Conservation (phyloP, 176 grass and related monocot species). For the Juncus effusus region DNA sequence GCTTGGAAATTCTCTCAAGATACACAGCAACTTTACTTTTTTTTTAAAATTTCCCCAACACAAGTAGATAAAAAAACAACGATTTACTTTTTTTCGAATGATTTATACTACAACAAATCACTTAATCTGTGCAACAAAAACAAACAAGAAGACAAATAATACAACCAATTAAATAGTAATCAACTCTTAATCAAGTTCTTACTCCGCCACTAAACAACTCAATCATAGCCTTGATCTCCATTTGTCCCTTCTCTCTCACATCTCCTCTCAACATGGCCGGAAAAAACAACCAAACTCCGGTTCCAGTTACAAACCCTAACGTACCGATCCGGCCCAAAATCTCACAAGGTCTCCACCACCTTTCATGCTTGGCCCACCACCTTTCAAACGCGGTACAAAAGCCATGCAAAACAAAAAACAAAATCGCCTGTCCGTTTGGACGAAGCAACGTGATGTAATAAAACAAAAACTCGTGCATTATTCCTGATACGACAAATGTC, state of each 20-base stretch:
- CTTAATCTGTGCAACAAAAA: no score
- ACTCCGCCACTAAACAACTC: not conserved
- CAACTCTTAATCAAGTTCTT: no score
- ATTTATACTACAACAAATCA: no score
- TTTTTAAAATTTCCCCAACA: no score
- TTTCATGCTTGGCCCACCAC: not conserved
- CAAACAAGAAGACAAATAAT: no score
- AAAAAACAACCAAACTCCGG: slow-evolving; percentile 19
- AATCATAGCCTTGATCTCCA: slow-evolving; percentile 15
- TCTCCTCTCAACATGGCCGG: slow-evolving; percentile 10
- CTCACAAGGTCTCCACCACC: not conserved
- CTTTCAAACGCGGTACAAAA: slow-evolving; percentile 7
- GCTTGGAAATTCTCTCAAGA: no score
- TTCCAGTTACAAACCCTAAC: slow-evolving; percentile 4
- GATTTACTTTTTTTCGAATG: no score
- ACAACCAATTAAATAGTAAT: no score
- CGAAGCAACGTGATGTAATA: not conserved
- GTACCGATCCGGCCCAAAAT: not conserved
- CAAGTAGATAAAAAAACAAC: no score
- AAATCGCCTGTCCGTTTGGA: slow-evolving; percentile 11
- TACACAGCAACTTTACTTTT: no score
- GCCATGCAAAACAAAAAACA: slow-evolving; percentile 21
- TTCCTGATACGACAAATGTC: slow-evolving; percentile 18
- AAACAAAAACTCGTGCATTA: slow-evolving; percentile 23
- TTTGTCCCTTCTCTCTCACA: not conserved